Conservation (phyloP, 2,329 filamentous ascomycete species). For the Lecanosticta acicola region DNA sequence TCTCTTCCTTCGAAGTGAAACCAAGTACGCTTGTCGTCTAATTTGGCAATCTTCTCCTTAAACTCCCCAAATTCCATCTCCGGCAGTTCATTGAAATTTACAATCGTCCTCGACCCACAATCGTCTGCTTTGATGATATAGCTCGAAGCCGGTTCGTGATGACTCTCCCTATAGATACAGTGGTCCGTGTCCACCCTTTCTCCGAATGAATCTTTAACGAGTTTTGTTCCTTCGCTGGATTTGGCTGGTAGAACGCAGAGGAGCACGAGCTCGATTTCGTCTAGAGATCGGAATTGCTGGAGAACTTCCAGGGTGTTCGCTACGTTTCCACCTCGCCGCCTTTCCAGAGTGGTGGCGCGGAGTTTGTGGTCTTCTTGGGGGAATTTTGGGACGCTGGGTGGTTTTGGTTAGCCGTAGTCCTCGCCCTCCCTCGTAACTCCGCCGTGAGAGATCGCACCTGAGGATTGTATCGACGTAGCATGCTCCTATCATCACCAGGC, state of each 20-base stretch:
- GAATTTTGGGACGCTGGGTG: conserved; percentile 6
- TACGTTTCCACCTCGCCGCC: conserved; percentile 10
- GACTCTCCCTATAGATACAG: conserved; percentile 7
- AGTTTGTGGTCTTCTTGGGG: conserved; percentile 12
- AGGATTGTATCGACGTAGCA: conserved; percentile 14
- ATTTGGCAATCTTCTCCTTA: neutral
- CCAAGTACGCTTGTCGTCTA: conserved; percentile 2
- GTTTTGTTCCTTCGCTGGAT: neutral
- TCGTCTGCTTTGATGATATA: conserved; percentile 8
- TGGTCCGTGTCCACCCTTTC: conserved; percentile 1
- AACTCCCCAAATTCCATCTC: conserved; percentile 11
- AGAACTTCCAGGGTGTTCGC: conserved; percentile 12
- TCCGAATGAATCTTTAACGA: conserved; percentile 1
- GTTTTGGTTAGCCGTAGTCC: neutral
- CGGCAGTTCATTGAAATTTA: conserved; percentile 9
- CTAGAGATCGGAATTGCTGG: conserved; percentile 3
- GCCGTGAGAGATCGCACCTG: neutral
- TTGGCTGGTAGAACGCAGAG: conserved; percentile 2
- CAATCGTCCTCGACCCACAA: conserved; percentile 8
- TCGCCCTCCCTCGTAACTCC: neutral
- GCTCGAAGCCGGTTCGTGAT: conserved; percentile 6
- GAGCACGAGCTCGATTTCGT: conserved; percentile 1
- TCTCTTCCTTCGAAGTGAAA: conserved; percentile 14
- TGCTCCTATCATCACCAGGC: conserved; percentile 9
- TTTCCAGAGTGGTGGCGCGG: conserved; percentile 2